phyloP scores from a whole-genome alignment of 208 protist genomes.

The Vickermania spadyakhi region DNA sequence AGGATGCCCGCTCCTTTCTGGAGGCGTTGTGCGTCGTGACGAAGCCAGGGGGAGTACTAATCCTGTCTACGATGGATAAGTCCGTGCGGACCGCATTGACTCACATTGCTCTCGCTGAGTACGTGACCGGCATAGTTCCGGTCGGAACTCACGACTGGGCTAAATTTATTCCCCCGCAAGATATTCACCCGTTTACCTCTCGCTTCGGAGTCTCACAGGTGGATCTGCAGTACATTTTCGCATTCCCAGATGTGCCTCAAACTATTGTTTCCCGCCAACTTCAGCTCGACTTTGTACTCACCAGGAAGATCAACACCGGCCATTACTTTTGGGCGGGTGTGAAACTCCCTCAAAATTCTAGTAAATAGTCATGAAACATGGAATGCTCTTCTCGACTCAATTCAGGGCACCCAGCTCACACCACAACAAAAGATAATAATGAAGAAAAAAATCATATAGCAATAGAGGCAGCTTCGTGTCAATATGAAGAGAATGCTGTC shows the following conservation, averaged over 20 bases:
- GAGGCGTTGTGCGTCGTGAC: conserved; percentile 58
- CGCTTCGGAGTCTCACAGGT: conserved; percentile 49
- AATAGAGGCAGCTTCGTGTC: too few relatives aligned
- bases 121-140: conserved; percentile 69
- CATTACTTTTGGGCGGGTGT: conserved; percentile 81
- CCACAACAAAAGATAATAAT: too few relatives aligned
- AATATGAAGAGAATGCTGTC: too few relatives aligned
- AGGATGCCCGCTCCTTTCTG: conserved; percentile 78
- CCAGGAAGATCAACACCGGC: conserved; percentile 47
- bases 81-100: conserved; percentile 60
- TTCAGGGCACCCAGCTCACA: too few relatives aligned
- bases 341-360: conserved; percentile 19
- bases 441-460: too few relatives aligned
- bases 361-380: too few relatives aligned
- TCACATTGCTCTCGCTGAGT: conserved; percentile 80
- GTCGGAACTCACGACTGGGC: conserved; percentile 88
- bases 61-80: conserved; percentile 92
- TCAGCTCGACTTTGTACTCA: conserved; percentile 58
- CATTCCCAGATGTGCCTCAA: conserved; percentile 51
- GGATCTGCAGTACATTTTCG: conserved; percentile 57
- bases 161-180: conserved; percentile 81
- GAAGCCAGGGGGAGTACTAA: conserved; percentile 78
- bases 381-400: too few relatives aligned
- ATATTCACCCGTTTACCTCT: conserved; percentile 44
- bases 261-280: conserved; percentile 43